Percentiles rank a stretch among this genome's conserved stretches.
phyloP scores from a whole-genome alignment of 371 early-diverging fungal species.

The Blakeslea trispora region DNA sequence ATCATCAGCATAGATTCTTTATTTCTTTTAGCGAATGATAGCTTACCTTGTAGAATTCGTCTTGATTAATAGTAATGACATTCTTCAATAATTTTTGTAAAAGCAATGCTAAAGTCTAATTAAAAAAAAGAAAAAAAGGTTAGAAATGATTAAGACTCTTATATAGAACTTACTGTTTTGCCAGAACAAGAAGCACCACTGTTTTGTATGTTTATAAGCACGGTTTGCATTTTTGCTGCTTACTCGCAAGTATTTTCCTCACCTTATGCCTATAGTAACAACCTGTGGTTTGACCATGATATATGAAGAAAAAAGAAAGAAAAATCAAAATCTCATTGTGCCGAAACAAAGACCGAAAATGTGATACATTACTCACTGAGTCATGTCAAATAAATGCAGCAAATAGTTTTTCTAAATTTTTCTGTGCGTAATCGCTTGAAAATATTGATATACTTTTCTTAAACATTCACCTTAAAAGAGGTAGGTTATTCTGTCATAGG shows the following conservation, averaged over 20 bases:
- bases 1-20: no score
- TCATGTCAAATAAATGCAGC: no score
- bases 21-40: neutral
- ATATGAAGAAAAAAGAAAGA: neutral
- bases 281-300: conserved; percentile 4
- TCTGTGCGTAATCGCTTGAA: no score
- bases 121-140: neutral
- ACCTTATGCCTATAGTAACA: conserved; percentile 19
- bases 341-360: no score
- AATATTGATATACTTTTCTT: no score
- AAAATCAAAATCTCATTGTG: no score
- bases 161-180: conserved; percentile 46
- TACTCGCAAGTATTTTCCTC: no score
- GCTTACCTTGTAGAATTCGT: conserved; percentile 69
- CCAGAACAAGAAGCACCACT: conserved; percentile 66
- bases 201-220: neutral
- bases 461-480: no score
- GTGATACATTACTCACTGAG: no score
- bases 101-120: conserved; percentile 57
- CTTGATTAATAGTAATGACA: conserved; percentile 70
- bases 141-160: neutral
- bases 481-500: no score
- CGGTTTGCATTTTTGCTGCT: neutral
- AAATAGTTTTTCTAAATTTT: no score
- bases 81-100: conserved; percentile 59